Conservation (phyloP, 352 stramenopile species). For the Pythium plurisporium region DNA sequence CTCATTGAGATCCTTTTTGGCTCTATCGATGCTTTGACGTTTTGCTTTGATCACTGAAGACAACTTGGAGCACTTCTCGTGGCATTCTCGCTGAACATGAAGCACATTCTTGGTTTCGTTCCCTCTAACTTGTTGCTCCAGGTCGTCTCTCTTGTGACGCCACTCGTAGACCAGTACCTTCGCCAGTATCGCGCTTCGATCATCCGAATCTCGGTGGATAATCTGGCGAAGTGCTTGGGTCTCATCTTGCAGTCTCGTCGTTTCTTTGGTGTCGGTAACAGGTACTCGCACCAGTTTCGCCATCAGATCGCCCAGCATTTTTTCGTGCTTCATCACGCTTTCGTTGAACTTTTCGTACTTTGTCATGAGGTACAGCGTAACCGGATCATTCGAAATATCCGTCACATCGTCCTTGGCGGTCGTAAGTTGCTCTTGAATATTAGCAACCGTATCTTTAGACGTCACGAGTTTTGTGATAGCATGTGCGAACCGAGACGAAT, state of each 20-base stretch:
- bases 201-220: conserved; percentile 27
- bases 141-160: background rate
- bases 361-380: conserved; percentile 7
- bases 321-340: conserved; percentile 28
- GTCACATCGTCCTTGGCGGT: background rate
- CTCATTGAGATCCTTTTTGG: background rate
- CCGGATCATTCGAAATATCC: conserved; percentile 2
- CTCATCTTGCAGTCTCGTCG: conserved; percentile 34
- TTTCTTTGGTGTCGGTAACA: conserved; percentile 19
- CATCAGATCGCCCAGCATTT: conserved; percentile 28
- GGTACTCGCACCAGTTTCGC: conserved; percentile 20
- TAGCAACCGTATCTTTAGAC: background rate
- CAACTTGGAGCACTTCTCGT: conserved; percentile 13
- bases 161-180: conserved; percentile 28
- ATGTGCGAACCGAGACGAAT: background rate
- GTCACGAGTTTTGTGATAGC: background rate
- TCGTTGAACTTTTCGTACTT: conserved; percentile 14
- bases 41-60: background rate
- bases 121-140: background rate
- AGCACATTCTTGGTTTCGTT: background rate
- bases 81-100: conserved; percentile 6
- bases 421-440: background rate
- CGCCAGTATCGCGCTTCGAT: conserved; percentile 32
- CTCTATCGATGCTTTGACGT: background rate
- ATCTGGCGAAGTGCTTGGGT: conserved; percentile 30